Evolutionary conservation across 768 basidiomycete genomes (phyloP).

Genomic region (Mycena galopus): DNA sequence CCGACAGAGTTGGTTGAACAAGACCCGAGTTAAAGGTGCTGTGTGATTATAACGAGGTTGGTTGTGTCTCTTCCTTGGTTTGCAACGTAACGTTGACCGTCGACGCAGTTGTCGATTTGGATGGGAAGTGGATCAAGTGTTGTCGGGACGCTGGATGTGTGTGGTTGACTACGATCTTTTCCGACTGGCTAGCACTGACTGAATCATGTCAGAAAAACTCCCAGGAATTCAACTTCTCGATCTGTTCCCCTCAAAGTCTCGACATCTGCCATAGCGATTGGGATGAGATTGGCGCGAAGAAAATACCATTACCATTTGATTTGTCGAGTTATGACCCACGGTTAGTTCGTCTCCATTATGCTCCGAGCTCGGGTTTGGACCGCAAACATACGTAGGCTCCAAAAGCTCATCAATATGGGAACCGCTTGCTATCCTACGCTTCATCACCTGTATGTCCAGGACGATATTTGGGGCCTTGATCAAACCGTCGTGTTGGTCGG

Average conservation of each 20-base stretch:
- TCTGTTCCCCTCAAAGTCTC: not conserved
- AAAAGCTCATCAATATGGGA: conserved; percentile 19
- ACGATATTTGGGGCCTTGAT: conserved; percentile 50
- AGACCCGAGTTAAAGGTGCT: not conserved
- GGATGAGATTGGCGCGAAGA: not conserved
- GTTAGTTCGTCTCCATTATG: not conserved
- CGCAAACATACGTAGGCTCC: not conserved
- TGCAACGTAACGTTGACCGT: not conserved
- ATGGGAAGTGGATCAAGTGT: conserved; percentile 24
- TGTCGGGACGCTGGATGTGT: conserved; percentile 11
- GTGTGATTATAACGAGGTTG: conserved; percentile 15
- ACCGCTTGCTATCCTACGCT: conserved; percentile 11
- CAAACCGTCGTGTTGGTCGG: conserved; percentile 52
- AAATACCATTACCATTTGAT: conserved; percentile 12
- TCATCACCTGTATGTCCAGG: conserved; percentile 24
- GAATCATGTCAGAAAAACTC: not conserved
- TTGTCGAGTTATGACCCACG: conserved; percentile 22
- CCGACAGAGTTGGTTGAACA: conserved; percentile 3
- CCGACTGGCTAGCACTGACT: not conserved
- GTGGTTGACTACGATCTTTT: not conserved
- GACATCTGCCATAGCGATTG: not conserved
- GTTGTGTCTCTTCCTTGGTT: not conserved
- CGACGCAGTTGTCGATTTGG: conserved; percentile 17
- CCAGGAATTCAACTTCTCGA: conserved; percentile 20
- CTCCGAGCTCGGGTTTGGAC: not conserved